Conservation (phyloP, 75 land plant genomes). For the Chamaecyparis obtusa region DNA sequence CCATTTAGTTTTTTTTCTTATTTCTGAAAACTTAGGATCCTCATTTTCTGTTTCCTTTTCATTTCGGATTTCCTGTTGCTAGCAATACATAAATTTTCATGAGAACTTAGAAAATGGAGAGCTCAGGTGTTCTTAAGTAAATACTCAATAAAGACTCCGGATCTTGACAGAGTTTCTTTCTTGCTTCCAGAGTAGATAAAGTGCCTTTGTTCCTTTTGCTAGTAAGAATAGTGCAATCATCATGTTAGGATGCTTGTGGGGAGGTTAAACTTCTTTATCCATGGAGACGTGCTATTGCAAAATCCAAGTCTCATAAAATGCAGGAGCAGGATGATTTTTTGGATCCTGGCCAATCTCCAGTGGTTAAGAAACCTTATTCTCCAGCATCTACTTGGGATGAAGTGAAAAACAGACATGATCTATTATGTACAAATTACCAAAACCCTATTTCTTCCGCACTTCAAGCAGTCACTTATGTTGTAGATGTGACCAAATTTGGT, state of each 20-base stretch:
- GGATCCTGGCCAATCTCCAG: neutral
- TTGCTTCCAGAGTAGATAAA: neutral
- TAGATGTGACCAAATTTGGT: too few relatives aligned
- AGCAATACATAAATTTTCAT: neutral
- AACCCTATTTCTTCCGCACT: neutral
- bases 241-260: neutral
- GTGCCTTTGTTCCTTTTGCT: neutral
- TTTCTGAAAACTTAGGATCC: neutral
- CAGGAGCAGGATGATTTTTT: neutral
- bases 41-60: neutral
- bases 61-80: neutral
- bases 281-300: neutral
- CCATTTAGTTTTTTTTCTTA: too few relatives aligned
- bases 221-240: neutral
- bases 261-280: neutral
- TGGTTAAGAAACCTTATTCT: neutral
- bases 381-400: neutral
- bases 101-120: neutral
- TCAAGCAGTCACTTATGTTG: neutral
- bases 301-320: neutral
- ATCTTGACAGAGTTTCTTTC: neutral
- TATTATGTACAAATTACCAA: neutral
- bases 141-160: neutral
- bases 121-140: neutral
- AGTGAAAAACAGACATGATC: neutral